Conservation (phyloP, 495 filamentous ascomycete genomes). For the Durotheca rogersii region DNA sequence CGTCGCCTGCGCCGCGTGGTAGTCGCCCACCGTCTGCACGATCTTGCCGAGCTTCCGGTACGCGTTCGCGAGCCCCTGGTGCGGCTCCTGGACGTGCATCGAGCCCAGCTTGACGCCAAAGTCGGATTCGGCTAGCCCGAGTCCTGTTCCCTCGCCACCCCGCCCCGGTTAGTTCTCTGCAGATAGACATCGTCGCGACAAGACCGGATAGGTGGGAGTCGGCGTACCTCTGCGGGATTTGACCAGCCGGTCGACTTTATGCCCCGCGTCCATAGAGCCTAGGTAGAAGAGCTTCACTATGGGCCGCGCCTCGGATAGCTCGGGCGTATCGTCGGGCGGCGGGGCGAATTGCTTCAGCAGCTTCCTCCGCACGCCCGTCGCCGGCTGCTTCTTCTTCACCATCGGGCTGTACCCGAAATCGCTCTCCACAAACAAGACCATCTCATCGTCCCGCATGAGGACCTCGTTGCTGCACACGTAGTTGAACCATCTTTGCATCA, state of each 20-base stretch:
- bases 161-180: conserved; percentile 21
- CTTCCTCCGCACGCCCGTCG: conserved; percentile 90
- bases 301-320: conserved; percentile 84
- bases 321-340: conserved; percentile 94
- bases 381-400: conserved; percentile 92
- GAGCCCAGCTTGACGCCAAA: conserved; percentile 84
- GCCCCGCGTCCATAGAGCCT: conserved; percentile 88
- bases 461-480: conserved; percentile 88
- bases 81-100: conserved; percentile 86
- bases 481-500: conserved; percentile 94
- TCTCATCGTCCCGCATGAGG: conserved; percentile 91
- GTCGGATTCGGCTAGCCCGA: conserved; percentile 90
- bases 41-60: conserved; percentile 94
- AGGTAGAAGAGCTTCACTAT: conserved; percentile 95
- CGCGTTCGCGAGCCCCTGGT: conserved; percentile 80
- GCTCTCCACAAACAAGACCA: conserved; percentile 95
- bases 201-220: conserved; percentile 1
- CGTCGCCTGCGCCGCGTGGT: conserved; percentile 95
- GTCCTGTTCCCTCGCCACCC: conserved; percentile 61
- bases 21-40: conserved; percentile 90
- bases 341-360: conserved; percentile 98
- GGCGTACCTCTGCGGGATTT: conserved; percentile 82
- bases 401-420: conserved; percentile 98
- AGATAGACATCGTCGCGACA: neutral
- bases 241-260: conserved; percentile 93